These are phyloP conservation scores for Botrytis medusae DNA, from an alignment of 2,329 filamentous ascomycete species.

Conservation along the genomic window DNA sequence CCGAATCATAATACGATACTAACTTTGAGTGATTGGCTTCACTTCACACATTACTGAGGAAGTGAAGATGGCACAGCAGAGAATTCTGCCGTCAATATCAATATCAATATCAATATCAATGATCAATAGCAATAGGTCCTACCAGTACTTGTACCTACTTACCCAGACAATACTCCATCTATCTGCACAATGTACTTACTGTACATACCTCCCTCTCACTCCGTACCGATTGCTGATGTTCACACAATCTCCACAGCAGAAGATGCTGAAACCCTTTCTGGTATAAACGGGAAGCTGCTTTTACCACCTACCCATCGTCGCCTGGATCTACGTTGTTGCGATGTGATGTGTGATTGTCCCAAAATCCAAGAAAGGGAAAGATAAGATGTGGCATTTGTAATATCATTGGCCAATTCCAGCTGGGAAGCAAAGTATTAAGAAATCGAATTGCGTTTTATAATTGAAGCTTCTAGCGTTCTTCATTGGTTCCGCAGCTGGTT, in stretches of 20 bases:
- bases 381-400: background rate
- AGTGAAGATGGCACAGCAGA: background rate
- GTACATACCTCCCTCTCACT: background rate
- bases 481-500: background rate
- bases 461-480: background rate
- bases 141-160: too few relatives aligned
- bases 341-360: background rate
- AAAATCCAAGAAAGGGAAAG: background rate
- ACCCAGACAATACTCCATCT: background rate
- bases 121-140: background rate
- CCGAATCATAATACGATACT: too few relatives aligned
- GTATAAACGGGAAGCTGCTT: background rate
- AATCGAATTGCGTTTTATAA: conserved; percentile 2
- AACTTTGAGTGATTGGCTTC: background rate
- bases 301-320: background rate
- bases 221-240: background rate
- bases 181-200: background rate
- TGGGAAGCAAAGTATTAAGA: background rate
- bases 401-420: background rate
- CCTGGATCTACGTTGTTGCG: background rate
- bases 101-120: background rate
- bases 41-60: background rate
- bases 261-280: background rate
- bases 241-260: background rate
- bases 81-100: background rate